These are phyloP conservation scores for Fraxinus sp. DNA, from an alignment of 305 asterid species.

Conservation along the genomic window DNA sequence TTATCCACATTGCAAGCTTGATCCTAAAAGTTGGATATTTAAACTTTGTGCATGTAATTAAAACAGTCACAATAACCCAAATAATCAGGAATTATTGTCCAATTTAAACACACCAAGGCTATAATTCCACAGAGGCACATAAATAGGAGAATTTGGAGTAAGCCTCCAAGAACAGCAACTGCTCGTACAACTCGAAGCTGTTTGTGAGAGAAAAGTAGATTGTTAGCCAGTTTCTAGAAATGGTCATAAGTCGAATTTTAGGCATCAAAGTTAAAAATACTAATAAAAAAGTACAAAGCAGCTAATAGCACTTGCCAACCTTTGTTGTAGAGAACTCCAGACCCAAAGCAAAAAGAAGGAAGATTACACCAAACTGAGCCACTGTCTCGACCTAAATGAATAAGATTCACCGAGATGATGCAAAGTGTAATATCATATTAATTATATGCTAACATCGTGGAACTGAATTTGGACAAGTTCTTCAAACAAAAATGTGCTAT, in stretches of 20 bases:
- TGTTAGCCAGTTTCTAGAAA: slow-evolving; percentile 25
- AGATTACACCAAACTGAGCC: slow-evolving; percentile 99
- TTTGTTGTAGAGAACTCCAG: slow-evolving; percentile 89
- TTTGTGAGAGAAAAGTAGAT: slow-evolving; percentile 19
- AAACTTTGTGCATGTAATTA: slow-evolving; percentile 7
- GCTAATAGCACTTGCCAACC: slow-evolving; percentile 43
- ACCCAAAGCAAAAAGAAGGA: slow-evolving; percentile 98
- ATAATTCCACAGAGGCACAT: slow-evolving; percentile 95
- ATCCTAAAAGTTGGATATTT: not conserved
- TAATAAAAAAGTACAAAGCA: not conserved
- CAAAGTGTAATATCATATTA: slow-evolving; percentile 11
- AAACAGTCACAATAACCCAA: not conserved
- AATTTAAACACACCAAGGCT: slow-evolving; percentile 63
- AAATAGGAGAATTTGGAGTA: slow-evolving; percentile 85
- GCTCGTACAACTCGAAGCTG: slow-evolving; percentile 98
- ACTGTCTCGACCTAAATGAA: slow-evolving; percentile 92
- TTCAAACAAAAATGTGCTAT: not conserved
- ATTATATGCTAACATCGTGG: not conserved
- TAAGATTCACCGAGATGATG: slow-evolving; percentile 24
- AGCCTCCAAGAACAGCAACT: slow-evolving; percentile 97
- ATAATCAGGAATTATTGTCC: not conserved
- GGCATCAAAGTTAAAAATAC: slow-evolving; percentile 20
- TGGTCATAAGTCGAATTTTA: slow-evolving; percentile 16
- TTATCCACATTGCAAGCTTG: slow-evolving; percentile 15
- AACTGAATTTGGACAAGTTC: not conserved